Conservation (phyloP, 306 rosid genomes). For the Fragaria iinumae region DNA sequence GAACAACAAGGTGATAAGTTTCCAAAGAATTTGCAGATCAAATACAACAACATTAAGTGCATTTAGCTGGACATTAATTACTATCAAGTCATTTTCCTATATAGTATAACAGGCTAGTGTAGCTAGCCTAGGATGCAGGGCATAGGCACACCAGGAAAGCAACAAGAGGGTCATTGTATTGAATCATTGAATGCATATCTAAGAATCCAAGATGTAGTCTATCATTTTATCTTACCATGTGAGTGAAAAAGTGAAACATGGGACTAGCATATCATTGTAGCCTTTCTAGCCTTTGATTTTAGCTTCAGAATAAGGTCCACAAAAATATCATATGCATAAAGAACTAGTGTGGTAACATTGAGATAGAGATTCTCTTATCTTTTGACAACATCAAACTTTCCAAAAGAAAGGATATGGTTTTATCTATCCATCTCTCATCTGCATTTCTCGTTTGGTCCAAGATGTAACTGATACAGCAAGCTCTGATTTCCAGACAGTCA, state of each 20-base stretch:
- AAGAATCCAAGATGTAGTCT: not conserved
- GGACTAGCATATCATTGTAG: slow-evolving; percentile 17
- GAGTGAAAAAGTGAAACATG: slow-evolving; percentile 10
- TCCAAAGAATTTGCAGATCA: not conserved
- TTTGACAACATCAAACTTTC: slow-evolving; percentile 2
- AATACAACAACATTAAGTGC: not conserved
- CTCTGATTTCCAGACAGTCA: slow-evolving; percentile 3
- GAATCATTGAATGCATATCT: not conserved
- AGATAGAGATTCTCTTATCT: not conserved
- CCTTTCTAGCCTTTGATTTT: slow-evolving; percentile 10
- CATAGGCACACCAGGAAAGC: slow-evolving; percentile 30
- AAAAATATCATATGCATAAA: not conserved
- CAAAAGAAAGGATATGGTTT: not conserved
- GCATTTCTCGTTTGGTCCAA: not conserved
- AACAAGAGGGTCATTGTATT: slow-evolving; percentile 24
- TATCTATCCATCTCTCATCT: not conserved
- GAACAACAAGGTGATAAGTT: not conserved
- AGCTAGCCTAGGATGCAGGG: slow-evolving; percentile 4
- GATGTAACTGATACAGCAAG: not conserved
- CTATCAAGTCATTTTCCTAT: not conserved
- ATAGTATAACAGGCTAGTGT: slow-evolving; percentile 6
- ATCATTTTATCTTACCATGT: slow-evolving; percentile 9
- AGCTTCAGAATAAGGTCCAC: slow-evolving; percentile 7
- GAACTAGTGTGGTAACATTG: not conserved
- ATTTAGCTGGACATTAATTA: not conserved